Evolutionary conservation across 106 monocot species (phyloP), one percentile per base, ranked within the genome.

Genomic region (Phalaenopsis aphrodite): DNA sequence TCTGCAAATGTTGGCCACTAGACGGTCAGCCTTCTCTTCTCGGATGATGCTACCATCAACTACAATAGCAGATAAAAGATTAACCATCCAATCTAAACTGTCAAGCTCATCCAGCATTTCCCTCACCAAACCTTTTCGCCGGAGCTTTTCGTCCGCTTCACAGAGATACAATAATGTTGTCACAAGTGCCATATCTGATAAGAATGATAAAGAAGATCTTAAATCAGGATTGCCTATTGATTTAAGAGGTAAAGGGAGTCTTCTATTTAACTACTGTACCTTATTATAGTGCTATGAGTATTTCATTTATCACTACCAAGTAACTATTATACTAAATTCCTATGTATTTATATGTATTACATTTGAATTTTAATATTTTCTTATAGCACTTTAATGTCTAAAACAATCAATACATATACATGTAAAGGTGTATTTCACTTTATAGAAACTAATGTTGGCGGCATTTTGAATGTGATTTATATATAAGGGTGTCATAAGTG

Each of bases 211-310:
- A 16, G 5, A 21, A 4, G 11, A 17, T 75, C 46, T 43, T 75
- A 30, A 30, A 30, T 75, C 75, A 9, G 75, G 75, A 47, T 11
- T 75, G 19, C 21, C 42, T 75, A 75, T 75, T 45, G 75, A 75
- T 75, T 75, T 75, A 75, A 75, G 75, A 45, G 75, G 75, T 75
- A 75, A 71, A 71, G 15, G 66, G 2, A 52, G 52, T 71, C 39
- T 39, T 71, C 38, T 30, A 30, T 71, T 3, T 14, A 5, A 5
- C 41, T 71, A 37, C 14, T 12, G 15, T 14, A 30, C 37, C 71
- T 71, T 38, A 21, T 24, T 64, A 4, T 23, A 64, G 1, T 64
- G 64, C 8, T 12, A 21, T 64, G 64, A 52, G 52, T 52, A 12
- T 52, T 14, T 52, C 12, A 10, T 52, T 52, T 52, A 12, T 52